A percentile compares a stretch with the other conserved stretches of the same genome.
Evolutionary conservation across 2,329 filamentous ascomycete genomes (phyloP).

Genomic region (Orbilia brochopaga): DNA sequence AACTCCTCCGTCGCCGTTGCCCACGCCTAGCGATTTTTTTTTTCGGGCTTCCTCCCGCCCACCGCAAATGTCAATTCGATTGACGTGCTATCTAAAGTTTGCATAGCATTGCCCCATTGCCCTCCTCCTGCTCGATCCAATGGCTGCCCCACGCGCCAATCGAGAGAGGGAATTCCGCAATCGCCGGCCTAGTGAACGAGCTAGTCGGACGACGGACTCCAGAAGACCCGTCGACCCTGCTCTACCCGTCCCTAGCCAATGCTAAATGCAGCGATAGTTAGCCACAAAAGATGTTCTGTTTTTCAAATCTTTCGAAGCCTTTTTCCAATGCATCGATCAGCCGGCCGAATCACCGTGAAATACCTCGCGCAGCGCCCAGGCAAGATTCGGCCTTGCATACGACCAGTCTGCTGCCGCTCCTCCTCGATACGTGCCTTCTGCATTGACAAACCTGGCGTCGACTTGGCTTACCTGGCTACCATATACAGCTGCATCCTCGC

Average conservation of each 20-base stretch:
- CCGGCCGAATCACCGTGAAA: neutral
- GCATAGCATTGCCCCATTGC: constrained; percentile 25
- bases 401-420: constrained; percentile 23
- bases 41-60: constrained; percentile 27
- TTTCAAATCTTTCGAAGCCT: constrained; percentile 11
- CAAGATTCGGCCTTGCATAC: constrained; percentile 37
- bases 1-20: constrained; percentile 47
- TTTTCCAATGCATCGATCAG: neutral
- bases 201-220: constrained; percentile 14
- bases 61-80: constrained; percentile 18
- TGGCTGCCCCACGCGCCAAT: neutral
- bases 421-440: constrained; percentile 35
- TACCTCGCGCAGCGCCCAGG: constrained; percentile 10
- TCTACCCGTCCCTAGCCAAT: constrained; percentile 39
- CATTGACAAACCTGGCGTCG: constrained; percentile 22
- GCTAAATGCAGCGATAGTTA: constrained; percentile 27
- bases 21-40: constrained; percentile 15
- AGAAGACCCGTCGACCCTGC: constrained; percentile 22
- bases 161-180: constrained; percentile 31
- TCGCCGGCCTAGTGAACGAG: neutral
- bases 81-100: neutral
- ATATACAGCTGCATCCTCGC: constrained; percentile 42
- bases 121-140: constrained; percentile 7
- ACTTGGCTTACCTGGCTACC: constrained; percentile 21
- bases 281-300: constrained; percentile 1